A percentile compares a stretch with the other conserved stretches of the same genome.
phyloP scores from a whole-genome alignment of 2,329 filamentous ascomycete genomes.

The Nothomitra cinnamomea region DNA sequence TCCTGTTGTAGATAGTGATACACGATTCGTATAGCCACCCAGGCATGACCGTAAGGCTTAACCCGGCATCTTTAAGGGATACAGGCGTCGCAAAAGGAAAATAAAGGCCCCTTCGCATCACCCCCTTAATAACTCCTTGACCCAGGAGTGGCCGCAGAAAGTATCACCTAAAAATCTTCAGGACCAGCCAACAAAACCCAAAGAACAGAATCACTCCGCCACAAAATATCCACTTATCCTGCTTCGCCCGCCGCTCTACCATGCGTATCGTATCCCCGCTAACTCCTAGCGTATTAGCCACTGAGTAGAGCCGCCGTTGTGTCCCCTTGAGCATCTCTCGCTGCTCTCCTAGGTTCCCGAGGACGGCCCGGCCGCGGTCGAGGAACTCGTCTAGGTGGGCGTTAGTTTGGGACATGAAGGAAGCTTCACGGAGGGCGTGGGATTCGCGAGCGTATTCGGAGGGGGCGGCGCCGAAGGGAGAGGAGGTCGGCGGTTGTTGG shows the following conservation, averaged over 20 bases:
- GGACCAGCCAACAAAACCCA: constrained; percentile 74
- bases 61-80: too few relatives aligned
- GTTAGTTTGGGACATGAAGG: constrained; percentile 69
- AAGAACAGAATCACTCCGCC: constrained; percentile 76
- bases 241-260: constrained; percentile 77
- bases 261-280: constrained; percentile 94
- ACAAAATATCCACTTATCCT: constrained; percentile 98
- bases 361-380: constrained; percentile 73
- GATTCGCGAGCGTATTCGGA: constrained; percentile 52
- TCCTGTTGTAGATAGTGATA: too few relatives aligned
- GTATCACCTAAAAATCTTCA: constrained; percentile 67
- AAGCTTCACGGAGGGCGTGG: constrained; percentile 77
- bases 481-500: constrained; percentile 10
- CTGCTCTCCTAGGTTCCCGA: constrained; percentile 78
- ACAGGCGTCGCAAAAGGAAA: too few relatives aligned
- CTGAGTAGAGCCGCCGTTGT: constrained; percentile 76
- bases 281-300: constrained; percentile 84
- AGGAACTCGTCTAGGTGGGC: constrained; percentile 85
- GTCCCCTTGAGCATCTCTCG: constrained; percentile 90
- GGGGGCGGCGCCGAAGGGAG: constrained; percentile 25
- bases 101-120: too few relatives aligned
- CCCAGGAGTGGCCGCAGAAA: too few relatives aligned
- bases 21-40: too few relatives aligned
- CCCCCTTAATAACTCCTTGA: too few relatives aligned
- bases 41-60: too few relatives aligned